A percentile compares a stretch with the other conserved stretches of the same genome.
These are phyloP conservation scores for Aeschynomene evenia DNA, from an alignment of 306 rosid species.

Conservation along the genomic window DNA sequence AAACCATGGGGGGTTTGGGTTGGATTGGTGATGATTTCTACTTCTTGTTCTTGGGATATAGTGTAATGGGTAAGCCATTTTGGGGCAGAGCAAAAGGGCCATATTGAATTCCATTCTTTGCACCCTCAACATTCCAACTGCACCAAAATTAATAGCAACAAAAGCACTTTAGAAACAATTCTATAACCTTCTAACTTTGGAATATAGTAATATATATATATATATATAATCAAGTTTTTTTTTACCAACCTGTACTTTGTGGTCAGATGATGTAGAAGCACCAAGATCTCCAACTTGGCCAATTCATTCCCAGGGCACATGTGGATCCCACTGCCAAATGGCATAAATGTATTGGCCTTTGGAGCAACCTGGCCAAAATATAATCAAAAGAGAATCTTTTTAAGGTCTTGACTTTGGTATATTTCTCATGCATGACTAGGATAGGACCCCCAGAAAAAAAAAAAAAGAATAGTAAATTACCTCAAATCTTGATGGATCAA, in stretches of 20 bases:
- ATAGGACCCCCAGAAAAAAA: background rate
- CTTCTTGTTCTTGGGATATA: constrained; percentile 46
- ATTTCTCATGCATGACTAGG: background rate
- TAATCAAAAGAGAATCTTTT: constrained; percentile 19
- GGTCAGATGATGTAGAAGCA: constrained; percentile 87
- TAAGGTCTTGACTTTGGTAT: background rate
- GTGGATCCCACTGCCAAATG: constrained; percentile 97
- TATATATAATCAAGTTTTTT: too few species aligned
- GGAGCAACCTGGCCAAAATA: constrained; percentile 71
- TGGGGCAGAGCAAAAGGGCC: constrained; percentile 98
- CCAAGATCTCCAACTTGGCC: constrained; percentile 89
- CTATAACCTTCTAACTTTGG: constrained; percentile 30
- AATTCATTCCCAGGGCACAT: constrained; percentile 94
- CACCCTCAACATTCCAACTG: constrained; percentile 75
- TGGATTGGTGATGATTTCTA: background rate
- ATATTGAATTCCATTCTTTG: constrained; percentile 85
- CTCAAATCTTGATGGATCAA: constrained; percentile 97
- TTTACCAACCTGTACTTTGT: constrained; percentile 84
- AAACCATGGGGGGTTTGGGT: constrained; percentile 6
- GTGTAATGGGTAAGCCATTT: constrained; percentile 80
- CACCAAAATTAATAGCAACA: constrained; percentile 26
- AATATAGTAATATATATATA: too few species aligned
- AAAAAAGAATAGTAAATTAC: constrained; percentile 37
- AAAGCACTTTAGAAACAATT: background rate
- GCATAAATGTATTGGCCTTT: constrained; percentile 88